Evolutionary conservation across 1,284 basidiomycete genomes (phyloP), one percentile per base, ranked within the genome.

Genomic region (Boletus mariae): DNA sequence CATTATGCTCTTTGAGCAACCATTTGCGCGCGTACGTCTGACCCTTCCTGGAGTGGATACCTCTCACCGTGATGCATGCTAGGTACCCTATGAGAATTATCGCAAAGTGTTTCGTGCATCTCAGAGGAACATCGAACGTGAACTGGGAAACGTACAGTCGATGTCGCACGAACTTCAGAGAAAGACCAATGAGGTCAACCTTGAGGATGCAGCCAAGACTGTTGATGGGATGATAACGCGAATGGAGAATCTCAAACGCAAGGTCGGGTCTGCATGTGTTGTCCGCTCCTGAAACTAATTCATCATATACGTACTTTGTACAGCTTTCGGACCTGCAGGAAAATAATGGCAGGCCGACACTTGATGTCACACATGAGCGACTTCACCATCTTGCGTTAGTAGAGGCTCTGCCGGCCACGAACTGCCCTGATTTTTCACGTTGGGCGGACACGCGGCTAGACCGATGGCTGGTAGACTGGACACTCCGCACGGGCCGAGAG

Each of bases 381-480:
- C 69, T 90, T 20, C 75, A 87, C 56, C 86, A 92, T 67, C 75
- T 93, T 32, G 76, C 80, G 20, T 64, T 73, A 17, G 65, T 91
- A 1, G 87, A 92, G 62, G 70, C 71, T 25, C 65, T 85, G 51
- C 75, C 80, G 53, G 74, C 67, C 49, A 69, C 77, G 9, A 78
- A 71, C 51, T 75, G 78, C 51, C 75, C 81, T 7, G 83, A 85
- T 53, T 90, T 85, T 68, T 75, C 77, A 15, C 75, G 82, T 44
- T 96, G 92, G 92, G 82, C 85, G 15, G 84, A 90, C 59, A 84
- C 79, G 38, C 77, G 94, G 29, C 74, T 98, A 9, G 89, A 95
- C 64, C 75, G 96, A 56, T 97, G 95, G 85, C 76, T 99, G 28
- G 87, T 94, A 1, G 96, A 99, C 69, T 96, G 94, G 85, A 82